Base-by-base conservation (phyloP, 768 basidiomycete genomes). In the Hypsizygus marmoreus region DNA sequence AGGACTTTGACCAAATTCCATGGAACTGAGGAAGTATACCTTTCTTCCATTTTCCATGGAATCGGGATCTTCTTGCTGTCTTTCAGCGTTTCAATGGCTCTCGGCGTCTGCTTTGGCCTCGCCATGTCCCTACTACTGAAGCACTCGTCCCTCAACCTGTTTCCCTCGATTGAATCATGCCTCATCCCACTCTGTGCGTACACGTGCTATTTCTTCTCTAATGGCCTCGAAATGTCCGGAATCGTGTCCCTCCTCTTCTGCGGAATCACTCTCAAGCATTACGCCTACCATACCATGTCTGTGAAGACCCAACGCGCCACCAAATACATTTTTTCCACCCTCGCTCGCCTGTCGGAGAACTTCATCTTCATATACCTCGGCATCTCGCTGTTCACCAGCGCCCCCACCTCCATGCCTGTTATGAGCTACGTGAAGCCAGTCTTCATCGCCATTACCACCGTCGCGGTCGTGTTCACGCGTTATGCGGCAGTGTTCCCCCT, bases 201-300 rank as follows among this genome's bases (percentile, higher is more conserved):
- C 67, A 97, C 92, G 0, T 91, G 87, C 71, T 98, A 98, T 70
- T 99, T 99, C 73, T 94, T 99, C 74, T 95, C 92, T n/a, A 99
- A 92, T 53, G 95, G 93, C 4, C 66, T 95, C 29, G 82, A 84
- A 34, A 93, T 97, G 90, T 88, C 84, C 64, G 95, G 97, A 39
- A 97, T 98, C 66, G 95, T 98, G 33, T 97, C 95, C 3, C 81
- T 98, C 30, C 84, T 98, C 34, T 97, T 99, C 74, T 98, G 95
- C 63, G 95, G 97, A 49, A 97, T 99, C 64, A 99, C 97, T 3
- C 79, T 99, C 57, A 99, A 99, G 68, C 97, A 99, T 63, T 98
- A 99, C 61, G 97, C 95, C n/a, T 98, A 97, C 63, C 97, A 97
- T 71, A 98, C 94, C 40, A 99, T 99, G 97, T 95, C 93, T 8